Evolutionary conservation across 1,284 basidiomycete genomes (phyloP).

Genomic region (Paramarasmius palmivorus): DNA sequence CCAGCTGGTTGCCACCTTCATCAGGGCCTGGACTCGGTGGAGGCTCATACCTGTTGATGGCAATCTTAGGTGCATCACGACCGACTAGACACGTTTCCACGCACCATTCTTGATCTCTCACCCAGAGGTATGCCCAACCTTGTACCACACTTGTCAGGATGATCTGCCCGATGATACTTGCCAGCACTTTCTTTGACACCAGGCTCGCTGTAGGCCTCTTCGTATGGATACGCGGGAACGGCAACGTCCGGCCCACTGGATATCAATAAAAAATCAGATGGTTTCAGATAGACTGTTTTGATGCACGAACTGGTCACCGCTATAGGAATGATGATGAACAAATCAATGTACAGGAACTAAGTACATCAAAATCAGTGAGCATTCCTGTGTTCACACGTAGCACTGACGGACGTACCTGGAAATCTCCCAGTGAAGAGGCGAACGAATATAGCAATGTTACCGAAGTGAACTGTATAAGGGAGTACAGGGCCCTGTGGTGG

Average conservation of each 20-base stretch:
- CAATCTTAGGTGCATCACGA: background rate
- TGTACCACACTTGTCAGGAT: constrained; percentile 85
- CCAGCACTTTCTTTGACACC: constrained; percentile 94
- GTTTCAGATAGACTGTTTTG: constrained; percentile 1
- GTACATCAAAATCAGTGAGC: constrained; percentile 16
- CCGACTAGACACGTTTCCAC: constrained; percentile 26
- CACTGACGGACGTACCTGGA: constrained; percentile 67
- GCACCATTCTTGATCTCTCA: constrained; percentile 81
- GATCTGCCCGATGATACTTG: constrained; percentile 93
- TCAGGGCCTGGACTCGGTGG: constrained; percentile 55
- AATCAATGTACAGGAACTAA: constrained; percentile 98
- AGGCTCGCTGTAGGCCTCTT: constrained; percentile 96
- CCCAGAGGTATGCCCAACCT: constrained; percentile 89
- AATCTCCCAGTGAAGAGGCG: constrained; percentile 94
- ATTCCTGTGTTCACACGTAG: constrained; percentile 6
- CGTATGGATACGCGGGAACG: constrained; percentile 83
- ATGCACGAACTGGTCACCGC: constrained; percentile 84
- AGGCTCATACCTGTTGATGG: constrained; percentile 57
- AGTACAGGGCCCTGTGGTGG: constrained; percentile 76
- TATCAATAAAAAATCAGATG: constrained; percentile 1
- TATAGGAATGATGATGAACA: constrained; percentile 96
- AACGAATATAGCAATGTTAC: constrained; percentile 96
- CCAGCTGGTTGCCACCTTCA: constrained; percentile 72
- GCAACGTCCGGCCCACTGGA: constrained; percentile 91
- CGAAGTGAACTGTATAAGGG: constrained; percentile 87